Evolutionary conservation across 2,329 filamentous ascomycete genomes (phyloP).

Genomic region (Fusarium haematococcum): DNA sequence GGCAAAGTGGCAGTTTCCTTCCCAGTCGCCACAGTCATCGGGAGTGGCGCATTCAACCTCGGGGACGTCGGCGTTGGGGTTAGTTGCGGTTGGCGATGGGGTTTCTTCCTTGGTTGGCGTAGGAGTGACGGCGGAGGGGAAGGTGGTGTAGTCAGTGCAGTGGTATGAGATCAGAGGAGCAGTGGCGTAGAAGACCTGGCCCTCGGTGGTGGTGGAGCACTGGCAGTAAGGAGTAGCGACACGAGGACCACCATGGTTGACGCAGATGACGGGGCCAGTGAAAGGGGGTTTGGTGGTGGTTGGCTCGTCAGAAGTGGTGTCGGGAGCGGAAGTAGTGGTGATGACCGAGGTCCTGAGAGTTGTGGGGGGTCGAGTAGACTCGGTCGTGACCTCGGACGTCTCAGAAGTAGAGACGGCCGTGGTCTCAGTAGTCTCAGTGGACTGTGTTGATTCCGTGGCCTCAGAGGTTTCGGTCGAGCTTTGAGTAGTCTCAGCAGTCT

Average conservation of each 20-base stretch:
- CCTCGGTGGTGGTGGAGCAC: slow-evolving; percentile 22
- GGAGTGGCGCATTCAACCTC: not conserved
- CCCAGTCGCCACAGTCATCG: slow-evolving; percentile 4
- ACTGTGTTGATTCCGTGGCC: not conserved
- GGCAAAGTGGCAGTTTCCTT: not conserved
- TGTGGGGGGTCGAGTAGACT: slow-evolving; percentile 10
- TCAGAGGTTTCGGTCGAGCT: not conserved
- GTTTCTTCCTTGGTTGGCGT: not conserved
- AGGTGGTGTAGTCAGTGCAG: slow-evolving; percentile 23
- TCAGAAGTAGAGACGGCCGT: not conserved
- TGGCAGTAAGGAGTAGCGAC: slow-evolving; percentile 28
- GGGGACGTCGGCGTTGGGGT: not conserved
- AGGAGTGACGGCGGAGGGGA: slow-evolving; percentile 21
- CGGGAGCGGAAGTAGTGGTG: slow-evolving; percentile 4
- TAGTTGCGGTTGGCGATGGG: not conserved
- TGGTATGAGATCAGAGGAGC: slow-evolving; percentile 18
- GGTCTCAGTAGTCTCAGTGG: not conserved
- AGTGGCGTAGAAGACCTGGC: slow-evolving; percentile 20
- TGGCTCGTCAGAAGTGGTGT: not conserved
- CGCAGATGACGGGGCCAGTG: slow-evolving; percentile 17
- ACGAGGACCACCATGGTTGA: slow-evolving; percentile 24
- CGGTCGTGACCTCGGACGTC: not conserved
- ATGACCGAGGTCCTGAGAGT: slow-evolving; percentile 21
- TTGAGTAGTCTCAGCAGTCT: not conserved
- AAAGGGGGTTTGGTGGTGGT: slow-evolving; percentile 4